Evolutionary conservation across 805 yeast species (phyloP).

Genomic region (Kodamaea leandrae): DNA sequence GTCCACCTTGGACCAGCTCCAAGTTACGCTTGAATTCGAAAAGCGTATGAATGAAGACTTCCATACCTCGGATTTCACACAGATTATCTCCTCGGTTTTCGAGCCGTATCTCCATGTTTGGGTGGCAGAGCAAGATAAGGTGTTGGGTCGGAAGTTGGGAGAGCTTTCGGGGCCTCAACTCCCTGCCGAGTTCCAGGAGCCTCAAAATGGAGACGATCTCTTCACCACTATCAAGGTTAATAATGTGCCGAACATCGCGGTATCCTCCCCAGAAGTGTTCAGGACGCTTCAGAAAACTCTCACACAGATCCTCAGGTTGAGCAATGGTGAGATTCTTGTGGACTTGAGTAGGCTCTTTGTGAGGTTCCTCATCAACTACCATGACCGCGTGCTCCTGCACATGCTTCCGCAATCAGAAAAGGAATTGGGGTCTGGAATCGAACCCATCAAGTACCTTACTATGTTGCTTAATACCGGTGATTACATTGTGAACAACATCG

Average conservation of each 20-base stretch:
- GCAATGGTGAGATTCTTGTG: constrained; percentile 47
- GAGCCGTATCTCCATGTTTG: constrained; percentile 84
- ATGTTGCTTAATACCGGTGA: constrained; percentile 85
- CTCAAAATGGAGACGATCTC: constrained; percentile 23
- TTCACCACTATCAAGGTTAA: constrained; percentile 41
- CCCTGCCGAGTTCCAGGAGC: constrained; percentile 35
- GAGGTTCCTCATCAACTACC: constrained; percentile 55
- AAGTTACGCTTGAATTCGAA: constrained; percentile 83
- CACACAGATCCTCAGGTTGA: constrained; percentile 52
- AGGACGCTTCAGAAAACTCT: constrained; percentile 70
- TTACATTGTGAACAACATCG: constrained; percentile 74
- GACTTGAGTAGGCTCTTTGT: constrained; percentile 58
- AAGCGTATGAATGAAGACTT: constrained; percentile 64
- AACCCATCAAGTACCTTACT: constrained; percentile 64
- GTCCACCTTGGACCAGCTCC: constrained; percentile 56
- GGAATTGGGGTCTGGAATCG: constrained; percentile 45
- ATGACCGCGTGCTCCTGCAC: constrained; percentile 31
- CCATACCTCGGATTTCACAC: constrained; percentile 42
- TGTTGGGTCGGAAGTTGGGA: constrained; percentile 57
- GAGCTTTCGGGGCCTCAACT: constrained; percentile 58
- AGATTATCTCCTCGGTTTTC: constrained; percentile 61
- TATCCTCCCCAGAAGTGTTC: constrained; percentile 85
- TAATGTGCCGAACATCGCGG: constrained; percentile 65
- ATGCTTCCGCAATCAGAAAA: constrained; percentile 46
- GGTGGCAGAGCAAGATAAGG: constrained; percentile 79